Conservation (phyloP, 495 filamentous ascomycete species). For the Aspergillus nidulans region DNA sequence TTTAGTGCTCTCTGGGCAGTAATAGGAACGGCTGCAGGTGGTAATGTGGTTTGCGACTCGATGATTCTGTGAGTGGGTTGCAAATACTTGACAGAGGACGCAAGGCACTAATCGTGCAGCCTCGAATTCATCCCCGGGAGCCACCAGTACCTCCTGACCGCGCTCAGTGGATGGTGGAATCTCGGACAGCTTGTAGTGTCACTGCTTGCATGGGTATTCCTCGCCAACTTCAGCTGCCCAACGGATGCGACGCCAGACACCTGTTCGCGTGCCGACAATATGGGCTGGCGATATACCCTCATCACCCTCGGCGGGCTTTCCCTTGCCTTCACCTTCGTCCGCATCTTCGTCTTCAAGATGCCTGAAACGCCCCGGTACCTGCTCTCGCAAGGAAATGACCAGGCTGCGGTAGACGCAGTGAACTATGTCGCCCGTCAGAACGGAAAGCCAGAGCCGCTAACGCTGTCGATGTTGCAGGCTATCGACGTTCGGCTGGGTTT, state of each 20-base stretch:
- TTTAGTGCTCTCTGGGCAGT: conserved; percentile 34
- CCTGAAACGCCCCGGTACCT: conserved; percentile 31
- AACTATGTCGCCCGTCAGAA: conserved; percentile 30
- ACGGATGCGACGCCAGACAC: conserved; percentile 23
- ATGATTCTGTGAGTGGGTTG: conserved; percentile 24
- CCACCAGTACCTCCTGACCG: conserved; percentile 31
- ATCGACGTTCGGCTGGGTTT: conserved; percentile 24
- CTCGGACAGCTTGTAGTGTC: conserved; percentile 30
- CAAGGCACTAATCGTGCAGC: not conserved
- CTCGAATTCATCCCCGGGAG: conserved; percentile 8
- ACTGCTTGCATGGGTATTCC: conserved; percentile 30
- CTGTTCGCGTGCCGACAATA: conserved; percentile 25
- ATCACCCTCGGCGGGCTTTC: conserved; percentile 28
- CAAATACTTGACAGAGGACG: conserved; percentile 26
- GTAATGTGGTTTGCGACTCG: conserved; percentile 31
- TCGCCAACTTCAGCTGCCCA: conserved; percentile 31
- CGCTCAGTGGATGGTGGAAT: conserved; percentile 33
- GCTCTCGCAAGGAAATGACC: conserved; percentile 28
- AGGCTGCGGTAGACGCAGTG: conserved; percentile 27
- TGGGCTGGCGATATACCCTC: conserved; percentile 35
- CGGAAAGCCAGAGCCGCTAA: conserved; percentile 25
- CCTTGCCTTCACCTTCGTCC: conserved; percentile 27
- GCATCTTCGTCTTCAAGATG: conserved; percentile 29
- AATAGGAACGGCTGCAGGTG: conserved; percentile 30
- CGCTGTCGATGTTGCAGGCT: conserved; percentile 26